A percentile compares a stretch with the other conserved stretches of the same genome.
Evolutionary conservation across 2,329 filamentous ascomycete species (phyloP).

Genomic region (Ascochyta clinopodiicola): DNA sequence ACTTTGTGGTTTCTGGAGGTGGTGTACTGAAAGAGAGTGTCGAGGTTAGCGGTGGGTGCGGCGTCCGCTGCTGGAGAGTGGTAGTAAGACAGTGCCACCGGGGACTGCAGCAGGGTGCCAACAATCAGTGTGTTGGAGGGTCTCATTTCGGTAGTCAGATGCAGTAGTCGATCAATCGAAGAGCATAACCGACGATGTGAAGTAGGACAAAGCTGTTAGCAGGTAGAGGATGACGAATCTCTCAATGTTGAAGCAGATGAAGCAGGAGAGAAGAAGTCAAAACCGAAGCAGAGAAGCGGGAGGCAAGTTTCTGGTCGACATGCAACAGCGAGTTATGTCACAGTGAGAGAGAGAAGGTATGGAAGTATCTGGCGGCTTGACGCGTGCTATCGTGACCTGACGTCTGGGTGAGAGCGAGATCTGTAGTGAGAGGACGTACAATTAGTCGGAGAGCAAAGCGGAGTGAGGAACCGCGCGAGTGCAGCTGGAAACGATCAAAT

Average conservation of each 20-base stretch:
- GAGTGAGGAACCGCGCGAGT: background rate
- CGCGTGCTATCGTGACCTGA: conserved; percentile 8
- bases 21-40: conserved; percentile 30
- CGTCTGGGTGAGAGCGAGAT: conserved; percentile 22
- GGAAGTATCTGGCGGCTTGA: conserved; percentile 1
- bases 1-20: conserved; percentile 31
- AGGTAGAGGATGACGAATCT: background rate
- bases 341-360: conserved; percentile 19
- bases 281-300: background rate
- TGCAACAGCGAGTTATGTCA: background rate
- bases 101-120: background rate
- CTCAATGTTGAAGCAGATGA: background rate
- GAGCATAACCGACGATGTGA: background rate
- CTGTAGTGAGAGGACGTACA: conserved; percentile 16
- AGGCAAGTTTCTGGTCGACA: background rate
- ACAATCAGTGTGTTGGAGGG: background rate
- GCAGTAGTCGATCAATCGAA: background rate
- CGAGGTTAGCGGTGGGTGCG: conserved; percentile 23
- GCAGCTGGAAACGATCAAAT: background rate
- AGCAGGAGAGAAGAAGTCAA: background rate
- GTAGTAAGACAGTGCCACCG: conserved; percentile 13
- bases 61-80: conserved; percentile 25
- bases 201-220: background rate
- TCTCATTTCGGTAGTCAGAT: conserved; percentile 3
- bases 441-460: conserved; percentile 18